Base-by-base conservation (phyloP, 805 yeast species). In the Debaryomyces maramus region DNA sequence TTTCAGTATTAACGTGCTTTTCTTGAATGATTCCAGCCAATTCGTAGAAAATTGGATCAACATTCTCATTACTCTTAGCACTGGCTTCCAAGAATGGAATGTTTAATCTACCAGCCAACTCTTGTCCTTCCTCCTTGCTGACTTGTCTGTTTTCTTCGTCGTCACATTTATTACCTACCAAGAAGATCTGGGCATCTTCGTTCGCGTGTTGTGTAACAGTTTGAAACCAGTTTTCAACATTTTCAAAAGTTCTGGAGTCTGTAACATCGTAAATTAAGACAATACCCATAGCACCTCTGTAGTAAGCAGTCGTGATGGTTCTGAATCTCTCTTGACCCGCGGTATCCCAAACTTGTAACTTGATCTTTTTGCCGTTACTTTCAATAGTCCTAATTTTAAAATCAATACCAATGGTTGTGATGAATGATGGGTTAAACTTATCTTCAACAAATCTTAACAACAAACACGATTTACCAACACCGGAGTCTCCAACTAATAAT, bases 321-420 rank as follows among this genome's bases (percentile, higher is more conserved):
- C 96, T 80, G 71, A 89, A 89, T 58, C 97, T 76, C 63, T 89
- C 97, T 69, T 89, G 97, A n/a, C 97, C 97, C 1, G 97, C 97
- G 29, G 97, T 89, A 62, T 89, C 97, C 97, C 97, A 85, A 32
- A 91, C 86, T 65, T 93, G 99, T 60, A 91, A 77, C 70, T 93
- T 93, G 66, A 93, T 86, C 50, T 85, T 85, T 67, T 87, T 86
- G 39, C 96, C 97, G 48, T 91, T 91, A 50, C 90, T 77, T 54
- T 91, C 97, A 52, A 90, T 87, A 20, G 97, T 90, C 68, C 97
- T 85, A 62, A 93, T 91, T 72, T 93, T 93, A 78, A 93, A 93
- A 65, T 93, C 99, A 56, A 93, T 93, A 40, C 99, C 99, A 56
- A 93, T 93, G 34, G 99, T 93, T 44, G 98, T 89, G 68, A 93